phyloP scores from a whole-genome alignment of 2,329 filamentous ascomycete genomes.

The Pseudocercospora fijiensis region DNA sequence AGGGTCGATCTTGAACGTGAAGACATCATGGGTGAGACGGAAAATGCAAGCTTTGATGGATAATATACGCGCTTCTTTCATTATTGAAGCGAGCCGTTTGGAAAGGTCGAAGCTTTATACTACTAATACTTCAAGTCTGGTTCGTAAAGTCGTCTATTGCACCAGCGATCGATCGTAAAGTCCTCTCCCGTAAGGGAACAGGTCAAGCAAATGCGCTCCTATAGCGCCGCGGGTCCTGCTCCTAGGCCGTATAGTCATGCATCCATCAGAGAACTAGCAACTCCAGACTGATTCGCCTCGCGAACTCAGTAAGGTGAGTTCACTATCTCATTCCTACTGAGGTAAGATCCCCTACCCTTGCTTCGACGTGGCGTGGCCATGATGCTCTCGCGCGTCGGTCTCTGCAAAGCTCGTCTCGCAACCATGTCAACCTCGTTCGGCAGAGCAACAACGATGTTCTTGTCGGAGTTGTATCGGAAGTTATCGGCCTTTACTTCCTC shows the following conservation, averaged over 20 bases:
- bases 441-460: slow-evolving; percentile 95
- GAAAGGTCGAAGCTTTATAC: not conserved
- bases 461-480: slow-evolving; percentile 95
- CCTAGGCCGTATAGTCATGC: not conserved
- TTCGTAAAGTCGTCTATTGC: not conserved
- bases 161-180: not conserved
- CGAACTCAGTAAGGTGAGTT: slow-evolving; percentile 60
- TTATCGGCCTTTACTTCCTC: slow-evolving; percentile 98
- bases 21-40: too few relatives aligned
- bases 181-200: not conserved
- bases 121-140: not conserved
- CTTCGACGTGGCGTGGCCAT: slow-evolving; percentile 45
- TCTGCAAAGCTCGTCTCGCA: slow-evolving; percentile 77
- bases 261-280: not conserved
- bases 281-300: not conserved
- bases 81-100: not conserved
- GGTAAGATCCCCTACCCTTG: slow-evolving; percentile 59
- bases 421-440: slow-evolving; percentile 99
- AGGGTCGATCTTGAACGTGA: too few relatives aligned
- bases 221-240: not conserved
- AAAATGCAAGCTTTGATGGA: too few relatives aligned
- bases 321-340: slow-evolving; percentile 80
- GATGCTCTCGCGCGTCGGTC: slow-evolving; percentile 91
- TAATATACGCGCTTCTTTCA: too few relatives aligned
- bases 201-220: not conserved